These are phyloP conservation scores for Piloderma croceum DNA, from an alignment of 768 basidiomycete species.

Conservation along the genomic window DNA sequence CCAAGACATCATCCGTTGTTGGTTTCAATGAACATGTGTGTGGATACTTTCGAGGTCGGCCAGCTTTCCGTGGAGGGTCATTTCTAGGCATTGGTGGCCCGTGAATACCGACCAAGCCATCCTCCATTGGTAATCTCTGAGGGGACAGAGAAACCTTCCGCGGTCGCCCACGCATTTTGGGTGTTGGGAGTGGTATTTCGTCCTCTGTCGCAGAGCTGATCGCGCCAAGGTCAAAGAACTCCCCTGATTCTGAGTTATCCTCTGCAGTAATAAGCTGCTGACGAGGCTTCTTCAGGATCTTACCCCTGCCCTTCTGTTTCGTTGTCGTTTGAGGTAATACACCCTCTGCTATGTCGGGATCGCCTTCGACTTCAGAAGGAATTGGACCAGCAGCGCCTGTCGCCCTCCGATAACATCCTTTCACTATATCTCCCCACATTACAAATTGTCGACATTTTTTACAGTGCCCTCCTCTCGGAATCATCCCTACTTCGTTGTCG, in stretches of 20 bases:
- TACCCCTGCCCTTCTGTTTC: conserved; percentile 1
- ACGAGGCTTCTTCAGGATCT: background rate
- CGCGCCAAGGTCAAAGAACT: conserved; percentile 23
- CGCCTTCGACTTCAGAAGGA: conserved; percentile 29
- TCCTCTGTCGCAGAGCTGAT: conserved; percentile 16
- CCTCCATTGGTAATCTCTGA: no score
- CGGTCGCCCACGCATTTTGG: no score
- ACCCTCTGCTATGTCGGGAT: conserved; percentile 6
- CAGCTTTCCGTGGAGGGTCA: no score
- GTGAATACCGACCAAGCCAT: no score
- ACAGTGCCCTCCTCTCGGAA: conserved; percentile 64
- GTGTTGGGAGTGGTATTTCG: no score
- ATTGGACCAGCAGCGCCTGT: conserved; percentile 27
- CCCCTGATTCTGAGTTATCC: conserved; percentile 4
- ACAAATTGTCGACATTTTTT: conserved; percentile 45
- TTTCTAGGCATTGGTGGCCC: no score
- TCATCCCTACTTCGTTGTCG: conserved; percentile 26
- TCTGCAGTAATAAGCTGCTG: background rate
- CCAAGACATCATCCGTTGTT: no score
- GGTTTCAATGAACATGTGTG: no score
- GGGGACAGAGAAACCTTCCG: no score
- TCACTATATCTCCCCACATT: conserved; percentile 67
- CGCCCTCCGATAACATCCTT: conserved; percentile 53
- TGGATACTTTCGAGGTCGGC: no score
- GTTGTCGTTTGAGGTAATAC: background rate